A percentile compares a stretch with the other conserved stretches of the same genome.
phyloP scores from a whole-genome alignment of 2,329 filamentous ascomycete genomes.

The Gaeumannomyces tritici region DNA sequence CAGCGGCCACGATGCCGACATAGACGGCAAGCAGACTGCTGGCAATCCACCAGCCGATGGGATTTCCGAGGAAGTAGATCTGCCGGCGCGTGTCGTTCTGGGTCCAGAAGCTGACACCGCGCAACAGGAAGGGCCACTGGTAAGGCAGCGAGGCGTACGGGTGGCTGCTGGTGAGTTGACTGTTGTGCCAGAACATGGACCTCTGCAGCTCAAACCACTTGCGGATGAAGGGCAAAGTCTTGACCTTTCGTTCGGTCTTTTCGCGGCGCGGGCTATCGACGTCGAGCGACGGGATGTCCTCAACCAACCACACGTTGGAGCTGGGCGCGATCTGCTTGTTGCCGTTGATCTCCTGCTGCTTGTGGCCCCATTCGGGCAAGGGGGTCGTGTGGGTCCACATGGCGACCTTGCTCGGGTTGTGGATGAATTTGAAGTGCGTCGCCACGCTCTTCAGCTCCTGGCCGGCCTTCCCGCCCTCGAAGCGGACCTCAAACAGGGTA shows the following conservation, averaged over 20 bases:
- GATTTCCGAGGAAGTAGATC: conserved; percentile 98
- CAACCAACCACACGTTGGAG: conserved; percentile 91
- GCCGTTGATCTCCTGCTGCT: conserved; percentile 97
- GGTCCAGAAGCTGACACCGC: conserved; percentile 99
- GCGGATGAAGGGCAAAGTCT: conserved; percentile 74
- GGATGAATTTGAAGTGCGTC: conserved; percentile 91
- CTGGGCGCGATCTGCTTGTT: conserved; percentile 90
- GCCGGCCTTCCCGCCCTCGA: conserved; percentile 72
- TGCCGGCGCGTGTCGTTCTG: conserved; percentile 90
- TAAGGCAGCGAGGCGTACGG: conserved; percentile 92
- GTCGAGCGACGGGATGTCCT: conserved; percentile 76
- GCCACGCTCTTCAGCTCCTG: conserved; percentile 87
- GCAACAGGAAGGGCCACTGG: conserved; percentile 95
- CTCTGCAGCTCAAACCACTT: conserved; percentile 97
- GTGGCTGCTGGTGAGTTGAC: conserved; percentile 91
- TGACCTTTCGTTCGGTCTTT: conserved; percentile 70
- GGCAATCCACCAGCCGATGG: conserved; percentile 92
- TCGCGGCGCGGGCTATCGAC: conserved; percentile 62
- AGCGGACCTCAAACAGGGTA: conserved; percentile 83
- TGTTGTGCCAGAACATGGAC: conserved; percentile 99
- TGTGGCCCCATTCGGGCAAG: conserved; percentile 94
- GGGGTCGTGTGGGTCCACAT: conserved; percentile 98
- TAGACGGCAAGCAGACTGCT: conserved; percentile 90
- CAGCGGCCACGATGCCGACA: conserved; percentile 80
- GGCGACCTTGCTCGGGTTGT: conserved; percentile 89